These are phyloP conservation scores for Solanum chmielewskii DNA, from an alignment of 257 asterid species.

Conservation along the genomic window DNA sequence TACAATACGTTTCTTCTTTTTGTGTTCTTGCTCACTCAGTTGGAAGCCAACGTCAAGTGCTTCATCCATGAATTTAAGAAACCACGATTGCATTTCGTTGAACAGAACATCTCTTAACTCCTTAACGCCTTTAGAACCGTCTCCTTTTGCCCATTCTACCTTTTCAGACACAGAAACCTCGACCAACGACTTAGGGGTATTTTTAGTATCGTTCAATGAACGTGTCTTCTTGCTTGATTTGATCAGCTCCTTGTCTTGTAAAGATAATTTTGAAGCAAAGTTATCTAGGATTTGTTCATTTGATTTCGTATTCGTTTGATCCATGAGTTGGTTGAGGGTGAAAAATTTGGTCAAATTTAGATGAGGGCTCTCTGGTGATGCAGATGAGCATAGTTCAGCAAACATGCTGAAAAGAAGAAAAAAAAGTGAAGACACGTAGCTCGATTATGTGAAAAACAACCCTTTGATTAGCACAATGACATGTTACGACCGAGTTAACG, in stretches of 20 bases:
- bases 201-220: constrained; percentile 9
- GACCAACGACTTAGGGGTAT: constrained; percentile 7
- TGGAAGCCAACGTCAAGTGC: constrained; percentile 62
- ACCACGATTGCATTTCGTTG: constrained; percentile 55
- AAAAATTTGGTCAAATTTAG: constrained; percentile 54
- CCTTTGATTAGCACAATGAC: neutral
- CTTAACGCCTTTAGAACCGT: constrained; percentile 29
- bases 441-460: neutral
- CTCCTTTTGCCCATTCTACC: constrained; percentile 66
- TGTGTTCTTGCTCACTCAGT: constrained; percentile 19
- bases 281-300: constrained; percentile 20
- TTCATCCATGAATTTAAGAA: constrained; percentile 55
- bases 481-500: neutral
- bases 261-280: constrained; percentile 12
- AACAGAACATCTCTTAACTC: constrained; percentile 35
- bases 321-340: constrained; percentile 51
- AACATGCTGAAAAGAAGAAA: constrained; percentile 42
- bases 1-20: constrained; percentile 23
- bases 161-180: constrained; percentile 32
- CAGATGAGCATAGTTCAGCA: constrained; percentile 55
- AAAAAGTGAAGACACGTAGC: neutral
- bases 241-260: constrained; percentile 24
- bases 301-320: constrained; percentile 26
- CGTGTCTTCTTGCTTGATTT: constrained; percentile 20
- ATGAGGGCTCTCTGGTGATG: constrained; percentile 73